Evolutionary conservation across 2,329 filamentous ascomycete species (phyloP), one percentile per base, ranked within the genome.

Genomic region (Pseudocercospora eumusae): DNA sequence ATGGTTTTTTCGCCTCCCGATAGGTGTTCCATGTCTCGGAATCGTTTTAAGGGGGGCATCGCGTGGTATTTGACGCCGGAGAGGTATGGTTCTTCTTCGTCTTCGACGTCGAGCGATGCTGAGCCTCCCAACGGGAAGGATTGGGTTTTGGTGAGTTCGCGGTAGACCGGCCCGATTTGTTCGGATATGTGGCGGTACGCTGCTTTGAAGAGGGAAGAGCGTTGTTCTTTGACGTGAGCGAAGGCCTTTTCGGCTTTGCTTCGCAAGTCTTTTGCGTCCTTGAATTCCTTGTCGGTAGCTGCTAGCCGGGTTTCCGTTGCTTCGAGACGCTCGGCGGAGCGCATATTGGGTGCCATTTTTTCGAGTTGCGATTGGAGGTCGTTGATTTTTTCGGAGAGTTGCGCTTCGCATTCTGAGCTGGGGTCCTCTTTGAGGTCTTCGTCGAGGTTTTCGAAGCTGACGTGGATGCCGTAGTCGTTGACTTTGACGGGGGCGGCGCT

Each of bases 1-100:
- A 99, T 99, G 0, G 95, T 99, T 83, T 99, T 99, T 79, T 99
- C 95, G 60, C 95, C 95, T 71, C 95, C 95, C 1, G 92, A 96
- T 9, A 99, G 82, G 75, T 97, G 95, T 77, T 99, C 95, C 95
- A 99, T 99, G 76, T 99, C 96, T 70, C 95, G 86, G 85, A 99
- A 99, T 50, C 95, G 92, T 80, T 99, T 99, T 65, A 97, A 86
- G 1, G 95, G 95, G 20, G 95, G 95, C 93, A 98, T 99, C 65
- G 95, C 96, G 75, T 98, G 93, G 78, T 99, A 99, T 74, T 96
- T 97, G 78, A 99, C 92, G 31, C 95, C 95, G 44, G 91, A 92
- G 3, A 97, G 85, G 76, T 98, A 99, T 0, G 95, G 95, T 72
- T 96, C 93, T 66, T 96, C 92, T n/a, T 89, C 91, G 75, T 99